These are phyloP conservation scores for Pseudomassariella vexata DNA, from an alignment of 2,329 filamentous ascomycete species.

Conservation along the genomic window DNA sequence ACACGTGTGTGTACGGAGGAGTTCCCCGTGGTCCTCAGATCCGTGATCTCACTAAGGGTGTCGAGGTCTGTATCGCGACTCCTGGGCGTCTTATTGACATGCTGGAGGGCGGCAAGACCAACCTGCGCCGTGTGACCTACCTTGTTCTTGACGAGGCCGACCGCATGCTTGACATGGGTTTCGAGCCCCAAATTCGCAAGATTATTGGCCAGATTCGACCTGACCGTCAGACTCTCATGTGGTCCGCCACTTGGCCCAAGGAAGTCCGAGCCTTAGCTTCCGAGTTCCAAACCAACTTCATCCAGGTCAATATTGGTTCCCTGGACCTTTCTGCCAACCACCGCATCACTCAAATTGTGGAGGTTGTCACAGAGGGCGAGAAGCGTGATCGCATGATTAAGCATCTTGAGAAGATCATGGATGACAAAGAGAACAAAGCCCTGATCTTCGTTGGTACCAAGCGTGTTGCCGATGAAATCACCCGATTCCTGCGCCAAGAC, in stretches of 20 bases:
- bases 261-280: constrained; percentile 88
- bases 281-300: constrained; percentile 92
- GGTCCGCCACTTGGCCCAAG: constrained; percentile 99
- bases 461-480: constrained; percentile 96
- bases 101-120: constrained; percentile 96
- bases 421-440: constrained; percentile 90
- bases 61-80: constrained; percentile 97
- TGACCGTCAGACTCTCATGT: constrained; percentile 98
- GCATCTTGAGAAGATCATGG: constrained; percentile 97
- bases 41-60: constrained; percentile 86
- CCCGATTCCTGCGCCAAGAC: constrained; percentile 92
- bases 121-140: constrained; percentile 96
- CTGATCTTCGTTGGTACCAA: constrained; percentile 93
- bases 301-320: constrained; percentile 97
- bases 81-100: constrained; percentile 97
- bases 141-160: constrained; percentile 98
- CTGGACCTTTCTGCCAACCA: constrained; percentile 95
- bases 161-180: constrained; percentile 99
- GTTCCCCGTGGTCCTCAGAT: constrained; percentile 97
- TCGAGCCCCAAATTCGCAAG: constrained; percentile 98
- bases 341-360: constrained; percentile 95
- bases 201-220: constrained; percentile 97
- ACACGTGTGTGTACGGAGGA: constrained; percentile 98
- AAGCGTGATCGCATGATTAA: constrained; percentile 98
- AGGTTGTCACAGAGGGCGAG: constrained; percentile 93